Evolutionary conservation across 441 rosid genomes (phyloP).

Genomic region (Pelargonium citronellum): DNA sequence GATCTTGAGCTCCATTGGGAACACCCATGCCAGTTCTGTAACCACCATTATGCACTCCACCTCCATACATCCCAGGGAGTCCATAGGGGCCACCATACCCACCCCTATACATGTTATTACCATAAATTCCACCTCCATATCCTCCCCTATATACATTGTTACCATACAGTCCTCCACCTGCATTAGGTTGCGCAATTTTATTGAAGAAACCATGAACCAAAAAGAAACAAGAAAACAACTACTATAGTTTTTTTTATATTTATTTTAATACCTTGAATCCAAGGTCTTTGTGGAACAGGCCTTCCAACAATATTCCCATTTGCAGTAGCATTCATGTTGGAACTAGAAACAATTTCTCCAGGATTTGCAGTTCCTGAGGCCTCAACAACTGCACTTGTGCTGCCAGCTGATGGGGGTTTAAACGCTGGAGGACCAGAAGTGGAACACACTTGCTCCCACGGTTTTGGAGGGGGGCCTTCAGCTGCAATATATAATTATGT

Average conservation of each 20-base stretch:
- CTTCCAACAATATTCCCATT: constrained; percentile 12
- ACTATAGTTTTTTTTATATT: too few species aligned
- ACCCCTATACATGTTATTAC: constrained; percentile 20
- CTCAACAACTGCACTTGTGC: constrained; percentile 33
- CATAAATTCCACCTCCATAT: too few species aligned
- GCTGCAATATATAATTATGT: constrained; percentile 13
- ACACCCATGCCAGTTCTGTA: constrained; percentile 18
- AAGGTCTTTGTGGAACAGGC: constrained; percentile 24
- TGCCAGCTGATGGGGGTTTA: constrained; percentile 31
- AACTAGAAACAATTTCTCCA: constrained; percentile 21
- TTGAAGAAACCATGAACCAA: too few species aligned
- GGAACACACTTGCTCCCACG: constrained; percentile 30
- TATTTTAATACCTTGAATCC: constrained; percentile 10
- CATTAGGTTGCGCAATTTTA: background rate
- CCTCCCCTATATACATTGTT: background rate
- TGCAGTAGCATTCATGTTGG: constrained; percentile 13
- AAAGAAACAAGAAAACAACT: too few species aligned
- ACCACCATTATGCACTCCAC: constrained; percentile 24
- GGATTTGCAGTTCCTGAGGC: constrained; percentile 27
- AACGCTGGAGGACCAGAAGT: constrained; percentile 28
- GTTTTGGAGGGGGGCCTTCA: constrained; percentile 28
- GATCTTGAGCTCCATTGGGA: constrained; percentile 22
- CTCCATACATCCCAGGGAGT: constrained; percentile 18
- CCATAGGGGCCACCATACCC: constrained; percentile 25
- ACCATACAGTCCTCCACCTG: constrained; percentile 27